Percentiles rank a stretch among this genome's conserved stretches.
Evolutionary conservation across 164 flowering plant species (phyloP).

Genomic region (Dillenia turbinata): DNA sequence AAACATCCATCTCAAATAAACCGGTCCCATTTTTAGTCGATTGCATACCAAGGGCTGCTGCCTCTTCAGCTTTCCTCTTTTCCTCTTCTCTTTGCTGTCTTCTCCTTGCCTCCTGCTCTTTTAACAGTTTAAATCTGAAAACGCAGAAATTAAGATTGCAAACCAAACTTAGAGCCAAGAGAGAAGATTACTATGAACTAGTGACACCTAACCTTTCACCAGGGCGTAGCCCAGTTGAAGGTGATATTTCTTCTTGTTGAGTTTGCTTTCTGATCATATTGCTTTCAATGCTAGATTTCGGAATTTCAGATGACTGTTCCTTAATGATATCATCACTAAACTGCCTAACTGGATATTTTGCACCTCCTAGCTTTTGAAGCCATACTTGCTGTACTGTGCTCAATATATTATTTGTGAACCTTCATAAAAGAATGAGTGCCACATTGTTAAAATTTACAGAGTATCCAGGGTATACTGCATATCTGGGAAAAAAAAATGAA

Average conservation of each 20-base stretch:
- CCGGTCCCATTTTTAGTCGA: slow-evolving; percentile 21
- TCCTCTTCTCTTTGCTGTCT: slow-evolving; percentile 63
- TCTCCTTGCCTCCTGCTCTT: slow-evolving; percentile 81
- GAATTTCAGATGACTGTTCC: slow-evolving; percentile 28
- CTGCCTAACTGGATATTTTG: slow-evolving; percentile 43
- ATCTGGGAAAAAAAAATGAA: too few species aligned
- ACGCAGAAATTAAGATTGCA: slow-evolving; percentile 2
- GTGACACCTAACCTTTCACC: slow-evolving; percentile 66
- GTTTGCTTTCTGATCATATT: slow-evolving; percentile 16
- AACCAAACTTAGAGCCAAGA: neutral
- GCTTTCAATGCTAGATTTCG: slow-evolving; percentile 27
- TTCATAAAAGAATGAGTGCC: slow-evolving; percentile 18
- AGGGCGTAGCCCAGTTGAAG: slow-evolving; percentile 53
- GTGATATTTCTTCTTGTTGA: slow-evolving; percentile 31
- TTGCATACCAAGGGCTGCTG: slow-evolving; percentile 18
- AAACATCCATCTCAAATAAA: slow-evolving; percentile 14
- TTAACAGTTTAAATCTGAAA: slow-evolving; percentile 75
- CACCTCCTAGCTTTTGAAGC: slow-evolving; percentile 92
- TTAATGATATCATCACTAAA: slow-evolving; percentile 26
- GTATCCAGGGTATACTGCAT: too few species aligned
- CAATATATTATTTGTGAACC: slow-evolving; percentile 89
- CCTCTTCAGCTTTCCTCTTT: slow-evolving; percentile 44
- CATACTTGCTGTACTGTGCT: slow-evolving; percentile 87
- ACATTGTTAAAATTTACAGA: too few species aligned
- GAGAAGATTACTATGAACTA: neutral